These are phyloP conservation scores for Juncus inflexus DNA, from an alignment of 176 grass and related monocot genomes.

Conservation along the genomic window DNA sequence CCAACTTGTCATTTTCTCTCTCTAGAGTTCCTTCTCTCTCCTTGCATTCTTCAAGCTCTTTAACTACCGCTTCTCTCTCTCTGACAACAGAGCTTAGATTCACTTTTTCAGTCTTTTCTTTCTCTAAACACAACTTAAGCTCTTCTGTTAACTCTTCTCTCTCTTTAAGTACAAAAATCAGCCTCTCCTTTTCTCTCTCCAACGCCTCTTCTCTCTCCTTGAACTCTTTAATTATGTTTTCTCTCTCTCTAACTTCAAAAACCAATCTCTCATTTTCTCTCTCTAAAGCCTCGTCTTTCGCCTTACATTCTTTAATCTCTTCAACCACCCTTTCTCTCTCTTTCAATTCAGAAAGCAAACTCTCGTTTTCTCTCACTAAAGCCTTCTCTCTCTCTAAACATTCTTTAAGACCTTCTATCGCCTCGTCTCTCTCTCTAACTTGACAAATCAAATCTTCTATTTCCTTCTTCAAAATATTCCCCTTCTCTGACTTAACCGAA, in stretches of 20 bases:
- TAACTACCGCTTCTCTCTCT: slow-evolving; percentile 36
- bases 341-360: slow-evolving; percentile 30
- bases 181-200: slow-evolving; percentile 8
- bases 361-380: slow-evolving; percentile 52
- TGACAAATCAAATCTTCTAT: slow-evolving; percentile 41
- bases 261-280: slow-evolving; percentile 42
- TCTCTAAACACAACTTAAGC: too few relatives aligned
- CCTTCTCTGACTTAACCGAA: slow-evolving; percentile 28
- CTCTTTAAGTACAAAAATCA: slow-evolving; percentile 34
- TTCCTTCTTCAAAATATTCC: slow-evolving; percentile 34
- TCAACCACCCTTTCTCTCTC: slow-evolving; percentile 45
- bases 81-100: neutral
- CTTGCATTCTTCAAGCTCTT: slow-evolving; percentile 47
- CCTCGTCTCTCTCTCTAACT: slow-evolving; percentile 37
- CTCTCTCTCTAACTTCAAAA: slow-evolving; percentile 38
- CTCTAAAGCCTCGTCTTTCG: slow-evolving; percentile 32
- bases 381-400: slow-evolving; percentile 59
- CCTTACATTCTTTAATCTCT: slow-evolving; percentile 32
- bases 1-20: slow-evolving; percentile 47
- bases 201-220: neutral
- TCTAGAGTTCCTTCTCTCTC: slow-evolving; percentile 44
- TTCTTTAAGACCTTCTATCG: slow-evolving; percentile 39
- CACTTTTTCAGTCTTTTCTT: too few relatives aligned
- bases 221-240: slow-evolving; percentile 38
- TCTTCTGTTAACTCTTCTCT: slow-evolving; percentile 39